Conservation (phyloP, 768 basidiomycete species). For the Dendrothele bispora region DNA sequence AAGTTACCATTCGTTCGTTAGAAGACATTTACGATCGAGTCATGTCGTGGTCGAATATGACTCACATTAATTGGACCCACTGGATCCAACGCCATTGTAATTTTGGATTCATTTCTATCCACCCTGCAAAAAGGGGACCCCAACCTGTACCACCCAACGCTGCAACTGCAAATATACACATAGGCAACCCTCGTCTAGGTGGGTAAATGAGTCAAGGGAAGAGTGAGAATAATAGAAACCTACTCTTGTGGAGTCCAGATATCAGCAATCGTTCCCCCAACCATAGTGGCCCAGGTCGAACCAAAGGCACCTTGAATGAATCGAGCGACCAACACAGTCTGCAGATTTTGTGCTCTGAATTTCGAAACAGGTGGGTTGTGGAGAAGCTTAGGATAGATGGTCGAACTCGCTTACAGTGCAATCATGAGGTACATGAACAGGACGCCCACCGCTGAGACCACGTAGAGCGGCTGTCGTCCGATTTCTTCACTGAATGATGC, state of each 20-base stretch:
- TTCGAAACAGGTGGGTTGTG: too few species aligned
- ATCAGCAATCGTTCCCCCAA: constrained; percentile 73
- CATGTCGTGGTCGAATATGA: too few species aligned
- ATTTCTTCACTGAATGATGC: constrained; percentile 76
- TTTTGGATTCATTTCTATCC: constrained; percentile 58
- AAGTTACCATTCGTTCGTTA: too few species aligned
- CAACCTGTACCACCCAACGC: constrained; percentile 64
- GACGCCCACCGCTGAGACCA: constrained; percentile 50
- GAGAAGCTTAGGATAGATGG: too few species aligned
- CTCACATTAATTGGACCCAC: constrained; percentile 73
- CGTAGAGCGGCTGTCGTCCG: constrained; percentile 61
- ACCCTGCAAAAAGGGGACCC: constrained; percentile 64
- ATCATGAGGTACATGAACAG: constrained; percentile 50
- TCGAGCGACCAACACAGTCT: constrained; percentile 63
- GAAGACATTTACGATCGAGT: too few species aligned
- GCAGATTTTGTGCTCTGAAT: constrained; percentile 52
- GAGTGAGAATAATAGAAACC: constrained; percentile 14
- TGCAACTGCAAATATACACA: constrained; percentile 67
- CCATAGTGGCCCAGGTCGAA: constrained; percentile 71
- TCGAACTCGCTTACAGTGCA: constrained; percentile 37
- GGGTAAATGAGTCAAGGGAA: background rate
- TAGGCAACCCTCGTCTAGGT: constrained; percentile 72
- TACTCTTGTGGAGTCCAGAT: constrained; percentile 66
- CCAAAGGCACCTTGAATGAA: constrained; percentile 66
- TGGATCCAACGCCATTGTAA: constrained; percentile 84